Evolutionary conservation across 225 moss, liverwort and hornwort species (phyloP), one percentile per base, ranked within the genome.

Genomic region (Climacium dendroides): DNA sequence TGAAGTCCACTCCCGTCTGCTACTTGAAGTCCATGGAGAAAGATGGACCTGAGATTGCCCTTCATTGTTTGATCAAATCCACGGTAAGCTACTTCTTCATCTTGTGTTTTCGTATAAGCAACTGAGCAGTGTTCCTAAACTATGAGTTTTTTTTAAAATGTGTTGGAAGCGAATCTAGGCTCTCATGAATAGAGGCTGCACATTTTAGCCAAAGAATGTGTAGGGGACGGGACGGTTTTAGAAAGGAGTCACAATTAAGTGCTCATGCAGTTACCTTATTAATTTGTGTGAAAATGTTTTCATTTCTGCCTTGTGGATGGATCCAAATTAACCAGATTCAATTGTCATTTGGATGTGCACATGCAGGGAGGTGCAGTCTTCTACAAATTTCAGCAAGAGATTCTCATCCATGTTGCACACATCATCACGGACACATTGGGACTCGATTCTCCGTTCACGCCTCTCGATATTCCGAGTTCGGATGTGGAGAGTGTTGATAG

Each of bases 361-460:
- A 9, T 74, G 79, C 92, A 98, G 98, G 95, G 92, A 76, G 96
- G 96, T 81, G 91, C 91, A 29, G 77, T 37, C 24, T 98, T 93
- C 84, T 94, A 91, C 88, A 90, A 20, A 80, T 82, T 75, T 45
- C 96, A 98, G 90, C 97, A 98, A 81, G 87, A 83, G 20, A 95
- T 98, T 87, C 87, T 97, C 63, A 69, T 98, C 55, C 92, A 83
- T 23, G 93, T 95, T 37, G 98, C 95, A 7, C 87, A 91, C 72
- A 92, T 98, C 47, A 94, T 98, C 25, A 90, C 88, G 0, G 85
- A 92, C 65, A 88, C 76, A 30, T 81, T 94, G 60, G 92, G 91
- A 14, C 41, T 12, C 1, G 91, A 94, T 71, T 92, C 93, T 25
- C 93, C 93, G 3, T 94, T 92, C 74, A 87, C 60, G 10, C 89